Conservation (phyloP, 495 filamentous ascomycete genomes). For the Penicillium cosmopolitanum region DNA sequence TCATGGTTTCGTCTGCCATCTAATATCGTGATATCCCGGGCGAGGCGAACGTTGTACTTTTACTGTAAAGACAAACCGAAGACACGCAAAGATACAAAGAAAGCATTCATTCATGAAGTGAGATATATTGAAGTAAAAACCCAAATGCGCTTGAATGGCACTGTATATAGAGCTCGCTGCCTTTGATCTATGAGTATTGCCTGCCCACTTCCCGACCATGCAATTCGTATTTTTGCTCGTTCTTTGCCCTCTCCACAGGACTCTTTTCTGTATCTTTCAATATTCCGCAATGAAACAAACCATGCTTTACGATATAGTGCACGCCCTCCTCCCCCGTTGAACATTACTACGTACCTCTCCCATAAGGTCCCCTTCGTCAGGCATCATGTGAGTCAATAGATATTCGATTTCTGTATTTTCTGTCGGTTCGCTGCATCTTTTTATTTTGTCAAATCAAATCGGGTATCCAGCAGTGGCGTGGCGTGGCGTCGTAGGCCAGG, state of each 20-base stretch:
- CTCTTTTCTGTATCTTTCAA: background rate
- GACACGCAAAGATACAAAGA: constrained; percentile 3
- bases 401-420: constrained; percentile 15
- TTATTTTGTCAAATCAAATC: constrained; percentile 29
- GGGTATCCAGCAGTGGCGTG: constrained; percentile 45
- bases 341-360: constrained; percentile 18
- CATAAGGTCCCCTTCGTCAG: background rate
- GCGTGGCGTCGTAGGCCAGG: constrained; percentile 21
- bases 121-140: constrained; percentile 7
- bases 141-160: background rate
- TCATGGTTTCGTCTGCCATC: constrained; percentile 1
- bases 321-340: constrained; percentile 1
- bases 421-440: constrained; percentile 13
- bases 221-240: background rate
- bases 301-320: constrained; percentile 11
- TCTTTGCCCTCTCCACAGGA: background rate
- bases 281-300: background rate
- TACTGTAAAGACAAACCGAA: constrained; percentile 15
- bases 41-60: constrained; percentile 11
- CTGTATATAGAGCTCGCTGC: constrained; percentile 4
- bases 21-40: constrained; percentile 24
- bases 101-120: constrained; percentile 4
- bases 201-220: background rate
- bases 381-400: constrained; percentile 3
- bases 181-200: background rate